Conservation (phyloP, 1,284 basidiomycete genomes). For the Naganishia sp. region DNA sequence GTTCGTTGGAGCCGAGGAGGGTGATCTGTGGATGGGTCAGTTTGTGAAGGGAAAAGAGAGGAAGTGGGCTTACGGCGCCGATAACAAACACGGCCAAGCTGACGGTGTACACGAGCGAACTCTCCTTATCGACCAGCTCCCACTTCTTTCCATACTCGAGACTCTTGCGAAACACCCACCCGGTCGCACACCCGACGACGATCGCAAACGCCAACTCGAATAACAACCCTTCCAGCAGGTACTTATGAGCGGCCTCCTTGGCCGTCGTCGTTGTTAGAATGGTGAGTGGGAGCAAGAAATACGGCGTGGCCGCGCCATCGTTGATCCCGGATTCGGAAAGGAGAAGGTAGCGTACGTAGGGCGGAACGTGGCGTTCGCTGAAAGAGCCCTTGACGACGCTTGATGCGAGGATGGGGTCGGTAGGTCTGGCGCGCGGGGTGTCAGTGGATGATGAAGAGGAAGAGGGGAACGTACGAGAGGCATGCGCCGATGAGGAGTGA, state of each 20-base stretch:
- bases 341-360: conserved; percentile 39
- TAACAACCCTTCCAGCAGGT: conserved; percentile 33
- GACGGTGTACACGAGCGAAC: conserved; percentile 37
- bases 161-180: conserved; percentile 31
- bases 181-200: conserved; percentile 32
- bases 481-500: conserved; percentile 37
- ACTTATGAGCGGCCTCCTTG: conserved; percentile 26
- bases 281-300: conserved; percentile 36
- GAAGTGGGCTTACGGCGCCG: conserved; percentile 33
- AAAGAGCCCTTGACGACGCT: conserved; percentile 41
- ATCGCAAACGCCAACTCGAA: conserved; percentile 35
- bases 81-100: conserved; percentile 36
- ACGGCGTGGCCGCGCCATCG: conserved; percentile 38
- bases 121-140: conserved; percentile 39
- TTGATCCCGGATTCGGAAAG: conserved; percentile 40
- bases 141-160: conserved; percentile 33
- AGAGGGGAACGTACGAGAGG: conserved; percentile 33
- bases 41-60: neutral
- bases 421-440: conserved; percentile 29
- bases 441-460: neutral
- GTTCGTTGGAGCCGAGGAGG: conserved; percentile 37
- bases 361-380: conserved; percentile 39
- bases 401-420: conserved; percentile 39
- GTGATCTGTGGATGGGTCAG: conserved; percentile 27
- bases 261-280: conserved; percentile 31